A percentile compares a stretch with the other conserved stretches of the same genome.
Evolutionary conservation across 1,284 basidiomycete genomes (phyloP).

Genomic region (Cryptococcus wingfieldii): DNA sequence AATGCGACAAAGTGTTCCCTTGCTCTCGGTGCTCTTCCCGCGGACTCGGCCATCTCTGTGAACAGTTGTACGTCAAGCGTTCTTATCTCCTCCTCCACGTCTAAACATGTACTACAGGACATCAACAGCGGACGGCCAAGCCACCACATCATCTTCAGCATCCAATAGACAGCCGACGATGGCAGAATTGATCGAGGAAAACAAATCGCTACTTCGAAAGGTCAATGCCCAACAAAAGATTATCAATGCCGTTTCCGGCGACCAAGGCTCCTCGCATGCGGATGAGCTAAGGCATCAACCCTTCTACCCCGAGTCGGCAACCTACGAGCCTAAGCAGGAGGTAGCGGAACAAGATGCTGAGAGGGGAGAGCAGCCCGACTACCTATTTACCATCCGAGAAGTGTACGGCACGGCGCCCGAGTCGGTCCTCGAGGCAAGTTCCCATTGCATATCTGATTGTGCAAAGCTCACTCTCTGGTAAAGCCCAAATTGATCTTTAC

Average conservation of each 20-base stretch:
- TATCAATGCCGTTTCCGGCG: slow-evolving; percentile 4
- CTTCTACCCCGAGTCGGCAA: not conserved
- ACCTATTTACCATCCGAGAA: not conserved
- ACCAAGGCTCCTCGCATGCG: not conserved
- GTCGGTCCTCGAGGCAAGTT: slow-evolving; percentile 1
- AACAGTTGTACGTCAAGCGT: slow-evolving; percentile 15
- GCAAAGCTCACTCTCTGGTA: not conserved
- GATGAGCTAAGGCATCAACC: not conserved
- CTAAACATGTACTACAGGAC: not conserved
- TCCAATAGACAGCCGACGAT: slow-evolving; percentile 7
- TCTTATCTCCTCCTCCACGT: not conserved
- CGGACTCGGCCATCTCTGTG: slow-evolving; percentile 18
- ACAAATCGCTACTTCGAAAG: slow-evolving; percentile 14
- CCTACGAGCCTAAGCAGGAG: not conserved
- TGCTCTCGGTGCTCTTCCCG: slow-evolving; percentile 15
- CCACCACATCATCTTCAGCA: slow-evolving; percentile 2
- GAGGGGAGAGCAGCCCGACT: not conserved
- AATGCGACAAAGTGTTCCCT: slow-evolving; percentile 21
- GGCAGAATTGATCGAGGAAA: slow-evolving; percentile 16
- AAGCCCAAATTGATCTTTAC: slow-evolving; percentile 10
- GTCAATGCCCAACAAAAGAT: slow-evolving; percentile 15
- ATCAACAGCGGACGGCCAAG: slow-evolving; percentile 15
- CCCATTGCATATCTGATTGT: not conserved
- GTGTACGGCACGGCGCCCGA: slow-evolving; percentile 2
- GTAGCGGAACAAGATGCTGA: not conserved